Evolutionary conservation across 352 stramenopile species (phyloP), one percentile per base, ranked within the genome.

Genomic region (Globisporangium canariense): DNA sequence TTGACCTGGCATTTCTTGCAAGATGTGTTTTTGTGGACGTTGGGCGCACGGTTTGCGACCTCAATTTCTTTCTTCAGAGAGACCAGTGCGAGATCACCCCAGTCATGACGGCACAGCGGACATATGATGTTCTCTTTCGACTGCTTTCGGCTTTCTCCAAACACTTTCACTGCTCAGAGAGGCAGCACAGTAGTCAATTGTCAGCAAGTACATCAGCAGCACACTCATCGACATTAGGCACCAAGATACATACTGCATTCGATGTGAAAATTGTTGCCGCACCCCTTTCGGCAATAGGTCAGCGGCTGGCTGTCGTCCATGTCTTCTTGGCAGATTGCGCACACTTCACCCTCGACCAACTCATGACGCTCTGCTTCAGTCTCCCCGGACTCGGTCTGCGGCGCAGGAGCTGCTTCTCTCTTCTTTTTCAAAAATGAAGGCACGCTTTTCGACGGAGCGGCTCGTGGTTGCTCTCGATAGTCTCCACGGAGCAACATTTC

Each of bases 41-140:
- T 89, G 1, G 79, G 84, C 11, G 81, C 79, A 53, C 73, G 79
- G 59, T 93, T 93, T 0, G 81, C 83, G 11, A 80, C 73, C 40
- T 93, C 84, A 43, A 86, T 89, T 58, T 86, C 85, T 52, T 91
- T 92, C 45, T 83, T 79, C 18, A 95, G 64, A 10, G 79, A 62
- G 4, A 74, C 78, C 10, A 95, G 67, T 4, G 81, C 83, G 18
- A 76, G 67, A 25, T 87, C 77, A 0, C 86, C 86, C 86, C 86
- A 95, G 56, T 95, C 81, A 20, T 91, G 80, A 5, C 86, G 85
- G 65, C 86, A 95, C 45, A 95, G 58, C 1, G 86, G 86, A n/a
- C 86, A 95, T 38, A 88, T 86, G 20, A 95, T 91, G 58, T 88
- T 86, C 40, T 92, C 85, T 56, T 94, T 95, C 16, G 86, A 91